Percentiles rank a stretch among this genome's conserved stretches.
Evolutionary conservation across 106 monocot genomes (phyloP).

Genomic region (Allium sativum): DNA sequence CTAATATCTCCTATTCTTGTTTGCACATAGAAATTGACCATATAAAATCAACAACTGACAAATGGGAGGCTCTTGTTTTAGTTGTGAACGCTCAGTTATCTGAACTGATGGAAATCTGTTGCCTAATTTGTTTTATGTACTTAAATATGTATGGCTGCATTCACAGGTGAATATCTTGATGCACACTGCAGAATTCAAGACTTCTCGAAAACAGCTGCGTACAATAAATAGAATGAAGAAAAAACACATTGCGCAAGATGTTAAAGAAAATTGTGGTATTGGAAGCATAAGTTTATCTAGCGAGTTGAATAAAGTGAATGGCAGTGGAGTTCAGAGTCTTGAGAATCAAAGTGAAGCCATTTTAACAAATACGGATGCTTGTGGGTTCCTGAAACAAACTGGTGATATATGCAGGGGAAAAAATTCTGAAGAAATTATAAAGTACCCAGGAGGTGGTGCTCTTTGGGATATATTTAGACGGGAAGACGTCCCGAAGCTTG

Average conservation of each 20-base stretch:
- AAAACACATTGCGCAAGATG: conserved; percentile 12
- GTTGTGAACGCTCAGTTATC: no score
- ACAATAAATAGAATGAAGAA: conserved; percentile 14
- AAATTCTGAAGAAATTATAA: not conserved
- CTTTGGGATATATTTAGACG: conserved; percentile 56
- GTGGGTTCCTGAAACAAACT: not conserved
- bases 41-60: no score
- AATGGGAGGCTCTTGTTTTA: no score
- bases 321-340: no score
- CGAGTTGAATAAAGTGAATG: not conserved
- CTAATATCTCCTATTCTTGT: no score
- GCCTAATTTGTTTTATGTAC: no score
- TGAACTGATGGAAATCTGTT: no score
- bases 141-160: no score
- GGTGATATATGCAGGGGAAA: not conserved
- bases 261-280: not conserved
- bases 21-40: no score
- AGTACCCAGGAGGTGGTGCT: conserved; percentile 22
- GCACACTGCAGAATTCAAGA: conserved; percentile 25
- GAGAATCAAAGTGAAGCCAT: no score
- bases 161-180: conserved; percentile 37
- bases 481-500: conserved; percentile 36
- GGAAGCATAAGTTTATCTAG: not conserved
- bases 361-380: not conserved
- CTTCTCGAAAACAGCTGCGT: not conserved